Conservation (phyloP, 305 asterid species). For the Vinca major region DNA sequence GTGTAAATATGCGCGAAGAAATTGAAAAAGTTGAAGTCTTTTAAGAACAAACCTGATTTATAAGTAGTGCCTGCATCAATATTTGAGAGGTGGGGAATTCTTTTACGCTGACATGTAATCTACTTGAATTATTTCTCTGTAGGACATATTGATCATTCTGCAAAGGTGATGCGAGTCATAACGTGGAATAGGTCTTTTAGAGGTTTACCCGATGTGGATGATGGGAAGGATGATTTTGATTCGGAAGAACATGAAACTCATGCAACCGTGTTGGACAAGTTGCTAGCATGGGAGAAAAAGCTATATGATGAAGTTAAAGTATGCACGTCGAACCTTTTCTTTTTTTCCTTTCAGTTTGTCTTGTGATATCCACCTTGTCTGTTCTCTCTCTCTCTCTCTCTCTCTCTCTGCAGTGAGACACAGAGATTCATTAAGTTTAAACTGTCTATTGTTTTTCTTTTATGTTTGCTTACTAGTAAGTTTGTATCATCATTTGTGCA, state of each 20-base stretch:
- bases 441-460: background rate
- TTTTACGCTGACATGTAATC: background rate
- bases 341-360: too few species aligned
- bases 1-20: background rate
- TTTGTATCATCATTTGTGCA: background rate
- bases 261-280: slow-evolving; percentile 97
- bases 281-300: slow-evolving; percentile 99
- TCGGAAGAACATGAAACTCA: slow-evolving; percentile 94
- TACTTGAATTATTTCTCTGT: slow-evolving; percentile 19
- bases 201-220: slow-evolving; percentile 54
- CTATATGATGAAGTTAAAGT: slow-evolving; percentile 99
- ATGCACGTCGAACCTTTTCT: slow-evolving; percentile 8
- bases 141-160: slow-evolving; percentile 94
- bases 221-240: slow-evolving; percentile 69
- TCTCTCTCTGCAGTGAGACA: background rate
- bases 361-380: background rate
- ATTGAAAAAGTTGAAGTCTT: background rate
- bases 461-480: background rate
- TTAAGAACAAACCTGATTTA: background rate
- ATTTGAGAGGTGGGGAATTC: background rate
- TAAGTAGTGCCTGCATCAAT: background rate
- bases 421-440: background rate
- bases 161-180: slow-evolving; percentile 92
- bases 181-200: slow-evolving; percentile 95
- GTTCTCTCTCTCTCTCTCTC: background rate